These are phyloP conservation scores for Typha latifolia DNA, from an alignment of 176 grass and related monocot genomes.

Conservation along the genomic window DNA sequence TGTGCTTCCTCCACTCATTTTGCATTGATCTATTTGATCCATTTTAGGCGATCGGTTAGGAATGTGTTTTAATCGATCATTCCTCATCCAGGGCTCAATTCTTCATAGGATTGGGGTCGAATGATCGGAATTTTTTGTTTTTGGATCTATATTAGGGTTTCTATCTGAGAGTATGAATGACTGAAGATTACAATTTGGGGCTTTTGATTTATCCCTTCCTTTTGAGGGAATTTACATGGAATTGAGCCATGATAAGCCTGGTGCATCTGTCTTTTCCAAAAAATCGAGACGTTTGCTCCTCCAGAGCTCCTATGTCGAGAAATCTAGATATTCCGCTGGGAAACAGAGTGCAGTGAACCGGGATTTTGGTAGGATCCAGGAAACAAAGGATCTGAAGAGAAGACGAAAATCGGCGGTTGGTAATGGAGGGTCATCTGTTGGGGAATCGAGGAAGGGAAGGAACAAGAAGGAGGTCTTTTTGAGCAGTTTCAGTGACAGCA, in stretches of 20 bases:
- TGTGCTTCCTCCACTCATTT: slow-evolving; percentile 1
- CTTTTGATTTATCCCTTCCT: slow-evolving; percentile 8
- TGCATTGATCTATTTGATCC: not conserved
- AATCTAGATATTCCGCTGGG: slow-evolving; percentile 29
- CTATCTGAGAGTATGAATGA: slow-evolving; percentile 13
- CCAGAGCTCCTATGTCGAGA: slow-evolving; percentile 28
- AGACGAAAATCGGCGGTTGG: slow-evolving; percentile 12
- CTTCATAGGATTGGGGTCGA: not conserved
- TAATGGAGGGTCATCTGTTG: slow-evolving; percentile 14
- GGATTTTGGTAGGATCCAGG: not conserved
- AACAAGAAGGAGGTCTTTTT: slow-evolving; percentile 26
- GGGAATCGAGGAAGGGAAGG: slow-evolving; percentile 16
- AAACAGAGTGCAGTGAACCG: not conserved
- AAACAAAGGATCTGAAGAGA: slow-evolving; percentile 18
- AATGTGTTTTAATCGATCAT: not conserved
- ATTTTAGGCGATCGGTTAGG: not conserved
- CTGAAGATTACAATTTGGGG: slow-evolving; percentile 23
- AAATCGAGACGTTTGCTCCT: slow-evolving; percentile 29
- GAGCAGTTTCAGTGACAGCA: slow-evolving; percentile 12
- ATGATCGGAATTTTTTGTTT: not conserved
- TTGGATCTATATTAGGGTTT: slow-evolving; percentile 4
- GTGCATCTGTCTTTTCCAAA: slow-evolving; percentile 15
- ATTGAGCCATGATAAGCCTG: slow-evolving; percentile 12
- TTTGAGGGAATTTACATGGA: slow-evolving; percentile 30
- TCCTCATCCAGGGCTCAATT: not conserved